Conservation (phyloP, 1,139 yeast genomes). For the Martiniozyma asiatica region DNA sequence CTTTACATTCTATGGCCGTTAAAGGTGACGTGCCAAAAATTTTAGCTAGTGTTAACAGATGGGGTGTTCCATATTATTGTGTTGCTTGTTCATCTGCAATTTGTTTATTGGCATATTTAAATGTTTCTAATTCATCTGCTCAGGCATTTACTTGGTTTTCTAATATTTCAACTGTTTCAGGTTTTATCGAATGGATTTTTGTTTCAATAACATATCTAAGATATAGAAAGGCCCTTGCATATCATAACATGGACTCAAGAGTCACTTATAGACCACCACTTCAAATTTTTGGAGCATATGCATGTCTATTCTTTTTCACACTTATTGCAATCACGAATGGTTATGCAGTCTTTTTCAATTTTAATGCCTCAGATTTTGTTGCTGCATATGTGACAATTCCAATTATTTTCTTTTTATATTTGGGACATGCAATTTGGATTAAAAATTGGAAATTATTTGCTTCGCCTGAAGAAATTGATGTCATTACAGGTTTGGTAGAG, state of each 20-base stretch:
- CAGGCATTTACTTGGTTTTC: conserved; percentile 26
- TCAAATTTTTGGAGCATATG: conserved; percentile 36
- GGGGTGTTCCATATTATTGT: conserved; percentile 46
- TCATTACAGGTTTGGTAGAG: conserved; percentile 32
- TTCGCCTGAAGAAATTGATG: conserved; percentile 33
- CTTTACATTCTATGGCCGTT: conserved; percentile 42
- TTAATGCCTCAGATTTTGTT: conserved; percentile 36
- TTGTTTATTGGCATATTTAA: conserved; percentile 25
- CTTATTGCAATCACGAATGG: conserved; percentile 46
- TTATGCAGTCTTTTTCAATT: conserved; percentile 41
- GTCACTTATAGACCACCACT: conserved; percentile 33
- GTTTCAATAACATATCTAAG: conserved; percentile 32
- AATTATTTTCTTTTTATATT: conserved; percentile 34
- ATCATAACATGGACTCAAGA: conserved; percentile 30
- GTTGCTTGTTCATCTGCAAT: conserved; percentile 30
- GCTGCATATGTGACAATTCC: conserved; percentile 56
- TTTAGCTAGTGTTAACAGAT: conserved; percentile 41
- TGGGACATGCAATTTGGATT: conserved; percentile 25
- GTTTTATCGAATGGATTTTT: conserved; percentile 26
- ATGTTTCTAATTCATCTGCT: conserved; percentile 20
- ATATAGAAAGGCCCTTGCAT: conserved; percentile 34
- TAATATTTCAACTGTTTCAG: conserved; percentile 26
- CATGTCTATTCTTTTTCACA: conserved; percentile 29
- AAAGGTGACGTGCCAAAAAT: conserved; percentile 51
- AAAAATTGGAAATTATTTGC: conserved; percentile 24